phyloP scores from a whole-genome alignment of 768 basidiomycete genomes.

The Tylopilus felleus region DNA sequence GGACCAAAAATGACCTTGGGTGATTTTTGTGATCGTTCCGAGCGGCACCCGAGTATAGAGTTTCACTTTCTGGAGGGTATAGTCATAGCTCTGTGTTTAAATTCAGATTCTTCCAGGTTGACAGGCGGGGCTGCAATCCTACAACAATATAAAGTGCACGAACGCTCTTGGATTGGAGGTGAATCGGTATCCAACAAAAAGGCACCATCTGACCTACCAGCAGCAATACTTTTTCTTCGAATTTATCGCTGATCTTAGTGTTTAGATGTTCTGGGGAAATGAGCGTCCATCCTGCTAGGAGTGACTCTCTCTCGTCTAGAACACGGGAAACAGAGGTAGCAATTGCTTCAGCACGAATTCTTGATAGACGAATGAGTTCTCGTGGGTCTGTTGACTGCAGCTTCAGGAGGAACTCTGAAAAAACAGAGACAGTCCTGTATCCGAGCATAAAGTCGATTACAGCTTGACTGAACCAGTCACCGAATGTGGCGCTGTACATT shows the following conservation, averaged over 20 bases:
- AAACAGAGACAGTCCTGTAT: slow-evolving; percentile 80
- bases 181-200: neutral
- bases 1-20: slow-evolving; percentile 55
- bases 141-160: slow-evolving; percentile 77
- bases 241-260: slow-evolving; percentile 66
- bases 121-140: slow-evolving; percentile 29
- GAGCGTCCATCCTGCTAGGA: slow-evolving; percentile 88
- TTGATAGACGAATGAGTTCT: slow-evolving; percentile 82
- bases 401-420: slow-evolving; percentile 89
- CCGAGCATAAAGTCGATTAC: slow-evolving; percentile 93
- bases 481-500: slow-evolving; percentile 85
- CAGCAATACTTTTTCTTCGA: slow-evolving; percentile 92
- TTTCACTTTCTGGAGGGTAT: slow-evolving; percentile 88
- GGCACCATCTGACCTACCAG: slow-evolving; percentile 52
- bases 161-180: slow-evolving; percentile 26
- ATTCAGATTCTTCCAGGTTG: slow-evolving; percentile 1
- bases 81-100: slow-evolving; percentile 77
- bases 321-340: slow-evolving; percentile 82
- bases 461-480: slow-evolving; percentile 96
- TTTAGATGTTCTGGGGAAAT: slow-evolving; percentile 81
- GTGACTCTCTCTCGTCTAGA: slow-evolving; percentile 68
- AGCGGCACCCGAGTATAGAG: slow-evolving; percentile 87
- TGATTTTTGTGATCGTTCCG: slow-evolving; percentile 70
- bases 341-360: slow-evolving; percentile 89
- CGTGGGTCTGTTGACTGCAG: slow-evolving; percentile 90